Evolutionary conservation across 306 rosid genomes (phyloP), one percentile per base, ranked within the genome.

Genomic region (Dalbergia cultrata): DNA sequence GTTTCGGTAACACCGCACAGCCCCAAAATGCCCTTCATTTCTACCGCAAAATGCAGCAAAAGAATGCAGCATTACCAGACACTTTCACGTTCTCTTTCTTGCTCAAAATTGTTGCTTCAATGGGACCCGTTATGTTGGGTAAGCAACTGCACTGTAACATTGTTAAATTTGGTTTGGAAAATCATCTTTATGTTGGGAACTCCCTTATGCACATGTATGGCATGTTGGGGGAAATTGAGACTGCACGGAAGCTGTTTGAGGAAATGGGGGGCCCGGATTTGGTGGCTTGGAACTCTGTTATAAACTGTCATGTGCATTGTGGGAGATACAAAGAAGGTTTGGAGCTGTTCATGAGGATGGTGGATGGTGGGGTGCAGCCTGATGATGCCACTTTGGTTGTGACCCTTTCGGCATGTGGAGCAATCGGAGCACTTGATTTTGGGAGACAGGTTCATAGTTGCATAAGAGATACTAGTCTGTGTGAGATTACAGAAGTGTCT

Each of bases 201-300:
- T 90, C 92, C 69, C 90, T 92, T 1, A 67, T 94, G 34, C 97
- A 90, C 64, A 79, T 92, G 90, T 90, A 89, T 65, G 97, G 97
- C 8, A 65, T 87, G 85, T 44, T 84, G 4, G 72, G 74, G 57
- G 90, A 92, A 34, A 57, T 82, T 3, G 53, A 73, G 71, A 73
- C 72, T 69, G 97, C 97, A 44, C 67, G 19, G 84, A 54, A 60
- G 10, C 79, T 92, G 94, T 92, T 94, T 14, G 97, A 86, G 57
- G 90, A 89, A 90, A 90, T 89, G 68, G 62, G 85, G 5, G 44
- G 26, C 13, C 80, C 80, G 44, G 91, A 85, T 84, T 81, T 94
- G 79, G 97, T 94, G 69, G 76, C 96, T 56, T 94, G 97, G 97
- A 94, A 94, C 58, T 77, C 90, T 17, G 70, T 89, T 33, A 87